Evolutionary conservation across 441 rosid genomes (phyloP).

Genomic region (Monsonia emarginata): DNA sequence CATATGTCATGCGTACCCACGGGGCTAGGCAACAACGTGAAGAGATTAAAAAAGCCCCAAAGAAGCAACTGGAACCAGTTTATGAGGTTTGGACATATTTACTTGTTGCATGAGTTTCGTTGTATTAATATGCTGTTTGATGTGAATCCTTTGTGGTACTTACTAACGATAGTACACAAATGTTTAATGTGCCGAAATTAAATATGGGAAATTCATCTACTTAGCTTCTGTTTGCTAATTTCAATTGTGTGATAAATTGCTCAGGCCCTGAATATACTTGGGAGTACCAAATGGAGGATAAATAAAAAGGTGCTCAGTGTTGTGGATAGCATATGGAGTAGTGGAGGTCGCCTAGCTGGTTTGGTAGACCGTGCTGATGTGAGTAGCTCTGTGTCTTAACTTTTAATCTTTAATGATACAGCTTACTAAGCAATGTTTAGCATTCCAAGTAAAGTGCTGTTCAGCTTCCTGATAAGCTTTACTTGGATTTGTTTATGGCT

Average conservation of each 20-base stretch:
- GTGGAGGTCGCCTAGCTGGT: slow-evolving; percentile 69
- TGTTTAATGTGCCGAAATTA: neutral
- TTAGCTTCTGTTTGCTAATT: neutral
- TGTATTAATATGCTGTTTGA: neutral
- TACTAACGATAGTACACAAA: neutral
- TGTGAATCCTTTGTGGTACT: neutral
- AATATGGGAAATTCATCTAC: neutral
- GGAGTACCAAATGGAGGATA: slow-evolving; percentile 89
- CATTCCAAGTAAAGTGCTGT: slow-evolving; percentile 3
- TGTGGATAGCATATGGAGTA: slow-evolving; percentile 83
- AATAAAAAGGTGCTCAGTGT: slow-evolving; percentile 69
- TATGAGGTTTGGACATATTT: slow-evolving; percentile 46
- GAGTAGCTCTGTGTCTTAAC: slow-evolving; percentile 18
- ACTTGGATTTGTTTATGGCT: neutral
- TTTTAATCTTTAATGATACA: neutral
- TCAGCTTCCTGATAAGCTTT: slow-evolving; percentile 14
- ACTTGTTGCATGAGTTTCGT: slow-evolving; percentile 18
- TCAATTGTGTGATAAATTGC: slow-evolving; percentile 16
- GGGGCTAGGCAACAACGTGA: slow-evolving; percentile 77
- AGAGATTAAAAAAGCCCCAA: slow-evolving; percentile 49
- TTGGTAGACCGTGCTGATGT: slow-evolving; percentile 89
- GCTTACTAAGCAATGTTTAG: neutral
- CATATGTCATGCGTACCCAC: slow-evolving; percentile 81
- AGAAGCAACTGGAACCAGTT: slow-evolving; percentile 51
- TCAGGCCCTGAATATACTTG: slow-evolving; percentile 88